These are phyloP conservation scores for Termitomyces sp. DNA, from an alignment of 1,284 basidiomycete species.

Conservation along the genomic window DNA sequence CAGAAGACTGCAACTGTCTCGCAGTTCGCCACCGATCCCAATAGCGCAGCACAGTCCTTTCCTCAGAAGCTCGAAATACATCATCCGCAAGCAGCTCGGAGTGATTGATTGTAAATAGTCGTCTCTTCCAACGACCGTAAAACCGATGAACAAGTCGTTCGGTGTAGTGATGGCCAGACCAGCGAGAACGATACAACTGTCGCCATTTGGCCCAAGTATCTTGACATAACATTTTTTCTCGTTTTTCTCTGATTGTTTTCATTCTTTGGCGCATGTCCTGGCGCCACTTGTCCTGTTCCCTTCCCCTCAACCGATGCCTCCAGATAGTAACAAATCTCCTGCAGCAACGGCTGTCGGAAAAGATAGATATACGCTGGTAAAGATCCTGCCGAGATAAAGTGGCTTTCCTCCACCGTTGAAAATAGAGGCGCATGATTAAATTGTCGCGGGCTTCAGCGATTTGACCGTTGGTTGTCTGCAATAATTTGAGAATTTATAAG, in stretches of 20 bases:
- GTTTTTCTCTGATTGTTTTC: slow-evolving; percentile 51
- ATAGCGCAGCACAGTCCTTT: slow-evolving; percentile 29
- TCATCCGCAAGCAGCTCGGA: slow-evolving; percentile 46
- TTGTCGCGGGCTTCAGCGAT: slow-evolving; percentile 53
- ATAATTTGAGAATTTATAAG: slow-evolving; percentile 10
- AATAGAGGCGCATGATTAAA: slow-evolving; percentile 47
- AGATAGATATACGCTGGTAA: slow-evolving; percentile 33
- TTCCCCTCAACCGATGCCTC: slow-evolving; percentile 45
- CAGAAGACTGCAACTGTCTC: slow-evolving; percentile 37
- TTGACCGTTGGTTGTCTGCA: slow-evolving; percentile 58
- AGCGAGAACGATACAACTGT: slow-evolving; percentile 42
- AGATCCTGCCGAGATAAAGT: slow-evolving; percentile 32
- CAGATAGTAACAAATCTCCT: slow-evolving; percentile 40
- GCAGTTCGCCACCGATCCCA: slow-evolving; percentile 56
- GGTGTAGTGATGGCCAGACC: slow-evolving; percentile 45
- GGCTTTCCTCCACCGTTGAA: slow-evolving; percentile 53
- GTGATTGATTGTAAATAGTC: slow-evolving; percentile 33
- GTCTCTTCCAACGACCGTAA: slow-evolving; percentile 48
- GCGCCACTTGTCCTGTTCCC: slow-evolving; percentile 53
- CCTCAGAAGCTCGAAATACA: slow-evolving; percentile 32
- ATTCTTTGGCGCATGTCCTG: slow-evolving; percentile 63
- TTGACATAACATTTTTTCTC: slow-evolving; percentile 43
- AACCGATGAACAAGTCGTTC: slow-evolving; percentile 37
- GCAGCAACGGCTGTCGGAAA: slow-evolving; percentile 39
- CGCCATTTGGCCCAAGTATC: slow-evolving; percentile 62